phyloP scores from a whole-genome alignment of 2,329 filamentous ascomycete genomes.

The Emydomyces testavorans region DNA sequence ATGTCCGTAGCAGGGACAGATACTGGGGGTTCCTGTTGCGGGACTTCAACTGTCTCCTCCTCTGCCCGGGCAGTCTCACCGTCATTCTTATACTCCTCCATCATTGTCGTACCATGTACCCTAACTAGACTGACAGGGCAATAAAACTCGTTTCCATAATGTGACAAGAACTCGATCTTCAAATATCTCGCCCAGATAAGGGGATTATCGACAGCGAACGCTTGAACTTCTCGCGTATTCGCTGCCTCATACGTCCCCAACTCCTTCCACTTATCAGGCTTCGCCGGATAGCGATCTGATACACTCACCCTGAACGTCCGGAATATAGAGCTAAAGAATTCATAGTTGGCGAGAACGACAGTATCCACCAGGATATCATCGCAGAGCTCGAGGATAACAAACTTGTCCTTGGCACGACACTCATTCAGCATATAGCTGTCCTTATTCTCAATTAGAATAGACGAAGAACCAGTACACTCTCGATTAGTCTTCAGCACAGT shows the following conservation, averaged over 20 bases:
- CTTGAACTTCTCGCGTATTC: conserved; percentile 86
- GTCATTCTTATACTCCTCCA: conserved; percentile 87
- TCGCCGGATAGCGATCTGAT: conserved; percentile 87
- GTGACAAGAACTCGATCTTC: conserved; percentile 78
- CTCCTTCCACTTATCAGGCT: conserved; percentile 80
- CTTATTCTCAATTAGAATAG: conserved; percentile 90
- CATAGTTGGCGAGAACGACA: conserved; percentile 92
- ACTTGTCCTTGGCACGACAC: conserved; percentile 78
- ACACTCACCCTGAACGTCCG: conserved; percentile 83
- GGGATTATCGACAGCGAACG: conserved; percentile 86
- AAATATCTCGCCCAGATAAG: conserved; percentile 93
- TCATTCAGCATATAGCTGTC: conserved; percentile 97
- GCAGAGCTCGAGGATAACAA: conserved; percentile 86
- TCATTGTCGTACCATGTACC: conserved; percentile 85
- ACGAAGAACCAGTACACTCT: conserved; percentile 75
- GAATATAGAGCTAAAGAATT: conserved; percentile 98
- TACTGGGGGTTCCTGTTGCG: conserved; percentile 16
- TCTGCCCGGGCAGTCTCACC: conserved; percentile 53
- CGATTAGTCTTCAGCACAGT: conserved; percentile 82
- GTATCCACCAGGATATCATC: conserved; percentile 82
- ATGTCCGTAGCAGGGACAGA: conserved; percentile 18
- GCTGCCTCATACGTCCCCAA: conserved; percentile 80
- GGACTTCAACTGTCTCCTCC: conserved; percentile 48
- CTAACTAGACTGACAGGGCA: conserved; percentile 83
- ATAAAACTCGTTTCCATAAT: conserved; percentile 95